Evolutionary conservation across 352 stramenopile genomes (phyloP).

Genomic region (Pythium plurisporium): DNA sequence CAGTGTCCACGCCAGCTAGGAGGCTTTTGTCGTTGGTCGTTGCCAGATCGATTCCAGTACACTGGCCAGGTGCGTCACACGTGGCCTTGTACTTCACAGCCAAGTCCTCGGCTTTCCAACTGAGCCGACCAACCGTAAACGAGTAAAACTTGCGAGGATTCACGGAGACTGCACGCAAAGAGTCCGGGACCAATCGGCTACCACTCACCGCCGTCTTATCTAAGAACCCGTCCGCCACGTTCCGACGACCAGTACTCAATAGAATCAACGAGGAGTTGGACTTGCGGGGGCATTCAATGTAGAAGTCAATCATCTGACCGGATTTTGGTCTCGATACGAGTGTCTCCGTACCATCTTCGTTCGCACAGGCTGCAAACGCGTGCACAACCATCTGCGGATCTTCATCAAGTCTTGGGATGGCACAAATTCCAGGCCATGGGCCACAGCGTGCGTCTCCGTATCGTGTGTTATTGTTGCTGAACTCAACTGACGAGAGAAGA

Average conservation of each 20-base stretch:
- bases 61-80: no score
- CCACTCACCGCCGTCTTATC: neutral
- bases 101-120: slow-evolving; percentile 12
- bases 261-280: neutral
- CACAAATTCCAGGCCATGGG: slow-evolving; percentile 1
- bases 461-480: neutral
- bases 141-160: slow-evolving; percentile 21
- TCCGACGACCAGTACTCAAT: slow-evolving; percentile 10
- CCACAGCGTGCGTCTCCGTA: neutral
- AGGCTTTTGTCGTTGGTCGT: no score
- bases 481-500: no score
- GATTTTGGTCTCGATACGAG: neutral
- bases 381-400: slow-evolving; percentile 8
- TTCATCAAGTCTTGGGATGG: neutral
- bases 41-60: no score
- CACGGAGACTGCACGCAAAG: neutral
- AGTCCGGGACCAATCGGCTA: neutral
- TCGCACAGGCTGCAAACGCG: slow-evolving; percentile 4
- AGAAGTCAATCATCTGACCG: neutral
- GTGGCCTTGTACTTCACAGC: neutral
- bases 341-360: neutral
- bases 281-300: neutral
- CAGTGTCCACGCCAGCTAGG: no score
- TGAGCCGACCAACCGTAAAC: slow-evolving; percentile 19
- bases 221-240: neutral